phyloP scores from a whole-genome alignment of 2,329 filamentous ascomycete species.

The Boeremia lycopersici region DNA sequence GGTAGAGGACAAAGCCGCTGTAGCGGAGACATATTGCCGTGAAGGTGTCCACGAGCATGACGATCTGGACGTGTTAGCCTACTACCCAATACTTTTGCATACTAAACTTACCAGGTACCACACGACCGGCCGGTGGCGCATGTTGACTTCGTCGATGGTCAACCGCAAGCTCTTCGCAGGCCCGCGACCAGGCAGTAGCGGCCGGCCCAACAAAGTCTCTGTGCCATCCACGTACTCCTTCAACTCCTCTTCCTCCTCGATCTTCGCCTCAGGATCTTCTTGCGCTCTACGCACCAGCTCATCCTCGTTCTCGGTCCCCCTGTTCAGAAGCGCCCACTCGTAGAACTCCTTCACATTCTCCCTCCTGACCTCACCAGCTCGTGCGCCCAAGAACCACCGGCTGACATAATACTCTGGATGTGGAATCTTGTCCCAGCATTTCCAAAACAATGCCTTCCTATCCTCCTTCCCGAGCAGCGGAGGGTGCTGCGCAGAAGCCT shows the following conservation, averaged over 20 bases:
- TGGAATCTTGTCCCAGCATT: conserved; percentile 61
- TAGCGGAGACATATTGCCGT: conserved; percentile 51
- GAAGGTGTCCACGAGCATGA: conserved; percentile 59
- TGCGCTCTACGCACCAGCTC: conserved; percentile 21
- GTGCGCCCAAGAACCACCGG: conserved; percentile 70
- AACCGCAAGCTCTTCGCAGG: conserved; percentile 64
- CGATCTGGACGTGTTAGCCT: conserved; percentile 40
- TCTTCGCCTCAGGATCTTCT: conserved; percentile 24
- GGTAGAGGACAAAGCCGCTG: conserved; percentile 61
- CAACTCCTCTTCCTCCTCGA: conserved; percentile 56
- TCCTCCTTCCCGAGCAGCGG: conserved; percentile 52
- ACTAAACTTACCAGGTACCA: conserved; percentile 65
- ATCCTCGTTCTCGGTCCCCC: conserved; percentile 47
- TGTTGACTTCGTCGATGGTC: conserved; percentile 68
- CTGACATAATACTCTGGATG: conserved; percentile 63
- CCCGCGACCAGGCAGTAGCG: conserved; percentile 62
- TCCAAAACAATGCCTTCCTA: conserved; percentile 62
- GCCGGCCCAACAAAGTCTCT: conserved; percentile 59
- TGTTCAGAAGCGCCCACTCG: conserved; percentile 71
- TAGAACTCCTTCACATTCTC: conserved; percentile 73
- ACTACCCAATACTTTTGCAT: too few species aligned
- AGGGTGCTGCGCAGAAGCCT: conserved; percentile 59
- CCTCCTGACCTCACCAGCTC: conserved; percentile 62
- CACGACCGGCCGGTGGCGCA: conserved; percentile 65
- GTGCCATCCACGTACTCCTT: conserved; percentile 61